Base-by-base conservation (phyloP, 208 protist species). In the Trypanosoma cruzi region DNA sequence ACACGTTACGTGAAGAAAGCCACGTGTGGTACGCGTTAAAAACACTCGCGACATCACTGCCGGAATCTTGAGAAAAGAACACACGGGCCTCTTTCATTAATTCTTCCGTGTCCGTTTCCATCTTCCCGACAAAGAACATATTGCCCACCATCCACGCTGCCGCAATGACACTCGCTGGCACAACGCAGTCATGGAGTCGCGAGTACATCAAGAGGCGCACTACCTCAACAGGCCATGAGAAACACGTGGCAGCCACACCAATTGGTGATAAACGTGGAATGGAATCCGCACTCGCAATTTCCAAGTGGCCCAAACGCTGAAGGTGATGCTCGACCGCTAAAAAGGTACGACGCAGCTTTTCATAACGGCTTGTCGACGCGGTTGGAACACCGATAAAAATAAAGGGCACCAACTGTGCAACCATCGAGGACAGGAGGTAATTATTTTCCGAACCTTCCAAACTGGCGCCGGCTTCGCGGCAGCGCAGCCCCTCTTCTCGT, bases 1-100 rank as follows among this genome's bases (percentile, higher is more conserved):
- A 32, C 24, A 57, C 28, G 44, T 64, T 32, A 44, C 80, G 69
- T 60, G 82, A 64, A 46, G 60, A 75, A 61, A 81, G 77, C 87
- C 88, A 96, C 86, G 93, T 94, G 61, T 81, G 77, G 65, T 92
- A 94, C 11, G 93, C 80, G 76, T 93, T 71, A 55, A 93, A 86
- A 44, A 68, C 72, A 58, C 74, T 80, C 20, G 85, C 79, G 8
- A 88, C 64, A 67, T 96, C 91, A 62, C 85, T 94, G 20, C 74
- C 57, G 24, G 83, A 82, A 53, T 89, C 77, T 32, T 69, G 73
- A 14, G 91, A 86, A 68, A 94, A 96, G 70, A 89, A 96, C n/a
- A 80, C 72, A 0, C 82, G 81, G 6, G 85, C 86, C 63, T 95
- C 87, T 4, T 57, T 58, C 22, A 87, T 65, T n/a, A 94, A 75